Conservation (phyloP, 2,329 filamentous ascomycete genomes). For the Xylariales sp. region DNA sequence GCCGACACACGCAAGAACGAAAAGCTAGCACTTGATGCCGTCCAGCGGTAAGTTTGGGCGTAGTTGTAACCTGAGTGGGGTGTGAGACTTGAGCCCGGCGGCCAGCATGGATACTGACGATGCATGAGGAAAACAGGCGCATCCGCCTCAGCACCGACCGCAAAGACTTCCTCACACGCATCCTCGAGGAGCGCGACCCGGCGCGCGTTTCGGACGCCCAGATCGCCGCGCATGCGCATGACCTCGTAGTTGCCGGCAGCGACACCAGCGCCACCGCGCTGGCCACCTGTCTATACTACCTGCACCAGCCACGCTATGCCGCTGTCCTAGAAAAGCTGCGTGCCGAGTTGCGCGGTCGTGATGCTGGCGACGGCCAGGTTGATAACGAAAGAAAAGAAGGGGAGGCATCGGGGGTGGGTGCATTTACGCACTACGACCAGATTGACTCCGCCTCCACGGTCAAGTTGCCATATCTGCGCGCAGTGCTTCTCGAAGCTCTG, state of each 20-base stretch:
- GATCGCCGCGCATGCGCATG: conserved; percentile 20
- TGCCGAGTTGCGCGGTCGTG: conserved; percentile 20
- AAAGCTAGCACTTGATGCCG: conserved; percentile 11
- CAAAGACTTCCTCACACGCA: conserved; percentile 18
- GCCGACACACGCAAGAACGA: conserved; percentile 13
- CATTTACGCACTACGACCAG: conserved; percentile 13
- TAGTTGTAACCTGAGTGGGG: too few relatives aligned
- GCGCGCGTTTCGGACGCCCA: conserved; percentile 15
- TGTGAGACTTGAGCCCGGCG: too few relatives aligned
- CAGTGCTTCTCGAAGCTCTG: conserved; percentile 10
- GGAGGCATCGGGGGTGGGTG: too few relatives aligned
- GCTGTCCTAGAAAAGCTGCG: conserved; percentile 13
- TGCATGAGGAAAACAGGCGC: conserved; percentile 11
- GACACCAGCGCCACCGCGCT: conserved; percentile 42
- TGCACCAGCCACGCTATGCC: conserved; percentile 18
- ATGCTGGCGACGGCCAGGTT: too few relatives aligned
- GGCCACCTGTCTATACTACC: conserved; percentile 20
- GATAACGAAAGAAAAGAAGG: too few relatives aligned
- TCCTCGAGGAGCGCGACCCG: conserved; percentile 14
- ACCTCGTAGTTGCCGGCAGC: conserved; percentile 26
- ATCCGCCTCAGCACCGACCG: conserved; percentile 9
- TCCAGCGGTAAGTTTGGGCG: conserved; percentile 12
- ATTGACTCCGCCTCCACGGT: conserved; percentile 11
- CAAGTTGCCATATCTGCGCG: conserved; percentile 10
- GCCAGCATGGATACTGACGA: background rate